phyloP scores from a whole-genome alignment of 371 early-diverging fungal genomes.

The Coemansia sp. region DNA sequence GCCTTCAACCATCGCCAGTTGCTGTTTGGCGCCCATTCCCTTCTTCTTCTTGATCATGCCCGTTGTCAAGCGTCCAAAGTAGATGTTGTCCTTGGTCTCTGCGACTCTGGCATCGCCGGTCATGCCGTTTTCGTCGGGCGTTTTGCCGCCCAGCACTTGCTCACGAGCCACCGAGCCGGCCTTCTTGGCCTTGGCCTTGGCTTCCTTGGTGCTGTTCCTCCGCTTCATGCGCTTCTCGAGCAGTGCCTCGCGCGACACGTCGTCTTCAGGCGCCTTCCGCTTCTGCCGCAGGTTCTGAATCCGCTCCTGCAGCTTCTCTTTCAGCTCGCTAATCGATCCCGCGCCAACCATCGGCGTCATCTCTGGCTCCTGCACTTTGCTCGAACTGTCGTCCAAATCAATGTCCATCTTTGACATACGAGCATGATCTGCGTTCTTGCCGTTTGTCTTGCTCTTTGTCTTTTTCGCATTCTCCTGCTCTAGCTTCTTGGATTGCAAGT shows the following conservation, averaged over 20 bases:
- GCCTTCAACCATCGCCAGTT: conserved; percentile 73
- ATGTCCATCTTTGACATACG: conserved; percentile 26
- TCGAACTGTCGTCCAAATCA: conserved; percentile 23
- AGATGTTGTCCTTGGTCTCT: conserved; percentile 53
- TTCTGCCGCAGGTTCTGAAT: conserved; percentile 69
- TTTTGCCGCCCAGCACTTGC: conserved; percentile 48
- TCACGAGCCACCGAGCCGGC: conserved; percentile 27
- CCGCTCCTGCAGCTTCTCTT: conserved; percentile 68
- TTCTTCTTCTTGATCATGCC: conserved; percentile 62
- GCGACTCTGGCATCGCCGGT: conserved; percentile 39
- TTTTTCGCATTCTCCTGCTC: conserved; percentile 17
- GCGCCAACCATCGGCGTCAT: conserved; percentile 47
- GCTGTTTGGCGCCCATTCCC: conserved; percentile 70
- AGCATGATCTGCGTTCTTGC: neutral
- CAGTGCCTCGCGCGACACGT: conserved; percentile 68
- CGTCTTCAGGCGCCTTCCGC: conserved; percentile 62
- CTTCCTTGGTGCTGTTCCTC: conserved; percentile 72
- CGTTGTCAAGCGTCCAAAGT: conserved; percentile 40
- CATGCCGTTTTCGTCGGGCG: conserved; percentile 14
- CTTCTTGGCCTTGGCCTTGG: conserved; percentile 62
- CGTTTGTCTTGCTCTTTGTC: neutral
- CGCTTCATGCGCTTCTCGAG: conserved; percentile 74
- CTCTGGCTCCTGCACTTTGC: conserved; percentile 15
- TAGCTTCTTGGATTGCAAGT: conserved; percentile 38
- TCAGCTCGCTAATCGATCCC: conserved; percentile 65